Conservation (phyloP, 257 asterid genomes). For the Echium plantagineum region DNA sequence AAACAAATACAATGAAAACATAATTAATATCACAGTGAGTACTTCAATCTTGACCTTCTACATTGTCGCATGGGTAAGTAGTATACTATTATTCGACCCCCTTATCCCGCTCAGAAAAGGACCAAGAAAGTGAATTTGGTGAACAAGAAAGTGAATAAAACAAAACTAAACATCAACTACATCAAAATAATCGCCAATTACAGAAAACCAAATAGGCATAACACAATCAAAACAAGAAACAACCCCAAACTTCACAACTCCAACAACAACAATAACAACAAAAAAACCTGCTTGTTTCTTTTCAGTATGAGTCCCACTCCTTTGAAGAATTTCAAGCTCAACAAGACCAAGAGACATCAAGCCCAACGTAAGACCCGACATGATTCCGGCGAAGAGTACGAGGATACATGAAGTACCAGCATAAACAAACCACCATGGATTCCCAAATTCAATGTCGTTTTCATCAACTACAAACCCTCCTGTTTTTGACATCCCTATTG, state of each 20-base stretch:
- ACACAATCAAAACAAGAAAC: not conserved
- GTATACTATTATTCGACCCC: too few species aligned
- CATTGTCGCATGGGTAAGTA: too few species aligned
- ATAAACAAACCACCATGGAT: slow-evolving; percentile 86
- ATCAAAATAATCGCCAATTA: too few species aligned
- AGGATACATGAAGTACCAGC: slow-evolving; percentile 92
- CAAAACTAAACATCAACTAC: too few species aligned
- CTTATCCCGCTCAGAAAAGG: too few species aligned
- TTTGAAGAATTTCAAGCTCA: slow-evolving; percentile 83
- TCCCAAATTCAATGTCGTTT: slow-evolving; percentile 71
- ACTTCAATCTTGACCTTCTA: too few species aligned
- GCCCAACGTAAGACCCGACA: slow-evolving; percentile 91
- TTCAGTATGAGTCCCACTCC: slow-evolving; percentile 60
- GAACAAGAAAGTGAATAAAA: too few species aligned
- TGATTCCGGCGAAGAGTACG: slow-evolving; percentile 88
- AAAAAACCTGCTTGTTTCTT: slow-evolving; percentile 75
- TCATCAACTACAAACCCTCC: slow-evolving; percentile 47
- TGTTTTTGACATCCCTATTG: slow-evolving; percentile 17
- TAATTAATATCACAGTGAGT: too few species aligned
- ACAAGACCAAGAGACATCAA: slow-evolving; percentile 90
- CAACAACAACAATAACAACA: not conserved
- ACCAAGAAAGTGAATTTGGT: too few species aligned
- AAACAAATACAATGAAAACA: too few species aligned
- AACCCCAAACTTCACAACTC: not conserved
- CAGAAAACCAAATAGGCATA: too few species aligned